A percentile compares a stretch with the other conserved stretches of the same genome.
Conservation (phyloP, 1,284 basidiomycete species). For the Microbotryum scabiosae region DNA sequence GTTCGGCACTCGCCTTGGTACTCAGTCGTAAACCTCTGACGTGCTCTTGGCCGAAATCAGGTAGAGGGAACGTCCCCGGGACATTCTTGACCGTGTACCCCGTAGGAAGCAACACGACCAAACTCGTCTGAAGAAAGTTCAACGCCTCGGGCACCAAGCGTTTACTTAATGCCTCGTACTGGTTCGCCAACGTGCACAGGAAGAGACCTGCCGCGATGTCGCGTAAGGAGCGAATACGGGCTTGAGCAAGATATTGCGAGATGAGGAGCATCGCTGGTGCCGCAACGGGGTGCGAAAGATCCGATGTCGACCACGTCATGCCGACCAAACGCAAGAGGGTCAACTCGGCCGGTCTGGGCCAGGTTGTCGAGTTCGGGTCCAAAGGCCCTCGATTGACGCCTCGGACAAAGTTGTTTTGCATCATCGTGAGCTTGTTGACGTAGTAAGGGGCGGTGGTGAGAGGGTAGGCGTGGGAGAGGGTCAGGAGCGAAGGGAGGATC, state of each 20-base stretch:
- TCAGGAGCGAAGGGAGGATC: slow-evolving; percentile 71
- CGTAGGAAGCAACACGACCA: slow-evolving; percentile 65
- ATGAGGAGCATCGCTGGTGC: slow-evolving; percentile 80
- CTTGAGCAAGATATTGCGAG: slow-evolving; percentile 81
- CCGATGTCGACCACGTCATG: slow-evolving; percentile 84
- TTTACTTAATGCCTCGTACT: slow-evolving; percentile 78
- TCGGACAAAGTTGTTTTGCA: slow-evolving; percentile 88
- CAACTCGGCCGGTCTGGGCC: slow-evolving; percentile 79
- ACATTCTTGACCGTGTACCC: slow-evolving; percentile 47
- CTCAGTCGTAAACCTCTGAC: slow-evolving; percentile 5
- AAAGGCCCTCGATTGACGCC: slow-evolving; percentile 70
- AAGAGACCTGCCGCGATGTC: slow-evolving; percentile 84
- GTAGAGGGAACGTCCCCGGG: slow-evolving; percentile 61
- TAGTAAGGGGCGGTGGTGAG: slow-evolving; percentile 70
- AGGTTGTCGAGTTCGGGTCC: slow-evolving; percentile 62
- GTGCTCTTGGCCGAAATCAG: slow-evolving; percentile 51
- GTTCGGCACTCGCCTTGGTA: too few relatives aligned
- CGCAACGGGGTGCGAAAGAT: slow-evolving; percentile 81
- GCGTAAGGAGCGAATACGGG: slow-evolving; percentile 60
- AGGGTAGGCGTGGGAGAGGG: slow-evolving; percentile 74
- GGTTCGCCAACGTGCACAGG: slow-evolving; percentile 67
- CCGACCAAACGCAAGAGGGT: slow-evolving; percentile 72
- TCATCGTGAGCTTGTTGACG: slow-evolving; percentile 70
- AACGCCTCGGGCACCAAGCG: slow-evolving; percentile 82
- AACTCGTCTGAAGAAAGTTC: slow-evolving; percentile 65